A percentile compares a stretch with the other conserved stretches of the same genome.
phyloP scores from a whole-genome alignment of 345 rosid species.

The Laguncularia racemosa region DNA sequence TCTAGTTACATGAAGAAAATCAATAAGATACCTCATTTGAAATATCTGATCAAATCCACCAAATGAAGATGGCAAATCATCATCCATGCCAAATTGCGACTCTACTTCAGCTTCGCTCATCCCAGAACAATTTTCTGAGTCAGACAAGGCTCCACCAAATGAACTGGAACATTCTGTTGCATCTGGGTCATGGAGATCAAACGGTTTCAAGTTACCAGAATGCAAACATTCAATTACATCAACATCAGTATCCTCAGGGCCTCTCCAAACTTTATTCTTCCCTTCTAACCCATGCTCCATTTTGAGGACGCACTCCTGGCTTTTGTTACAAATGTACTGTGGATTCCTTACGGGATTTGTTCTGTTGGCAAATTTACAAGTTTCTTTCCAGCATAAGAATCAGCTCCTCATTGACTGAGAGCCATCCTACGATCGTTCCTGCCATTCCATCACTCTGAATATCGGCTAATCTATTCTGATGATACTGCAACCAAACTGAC shows the following conservation, averaged over 20 bases:
- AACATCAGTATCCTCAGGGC: conserved; percentile 43
- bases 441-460: background rate
- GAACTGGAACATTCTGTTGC: conserved; percentile 88
- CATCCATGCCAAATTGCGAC: conserved; percentile 52
- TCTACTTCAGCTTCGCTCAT: conserved; percentile 74
- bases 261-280: conserved; percentile 15
- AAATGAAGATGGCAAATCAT: conserved; percentile 42
- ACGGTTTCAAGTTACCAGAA: conserved; percentile 11
- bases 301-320: conserved; percentile 17
- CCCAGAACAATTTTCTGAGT: conserved; percentile 35
- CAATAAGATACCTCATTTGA: conserved; percentile 42
- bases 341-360: conserved; percentile 20
- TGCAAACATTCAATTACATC: conserved; percentile 39
- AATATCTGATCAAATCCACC: conserved; percentile 46
- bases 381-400: background rate
- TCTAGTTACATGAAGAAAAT: background rate
- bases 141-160: conserved; percentile 63
- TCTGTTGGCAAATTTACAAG: conserved; percentile 15
- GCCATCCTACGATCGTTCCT: conserved; percentile 18
- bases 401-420: conserved; percentile 27
- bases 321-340: conserved; percentile 18
- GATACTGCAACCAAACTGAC: no score
- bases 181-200: conserved; percentile 53
- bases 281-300: conserved; percentile 15
- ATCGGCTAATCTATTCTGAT: no score